phyloP scores from a whole-genome alignment of 2,329 filamentous ascomycete species.

The Helotiales sp. region DNA sequence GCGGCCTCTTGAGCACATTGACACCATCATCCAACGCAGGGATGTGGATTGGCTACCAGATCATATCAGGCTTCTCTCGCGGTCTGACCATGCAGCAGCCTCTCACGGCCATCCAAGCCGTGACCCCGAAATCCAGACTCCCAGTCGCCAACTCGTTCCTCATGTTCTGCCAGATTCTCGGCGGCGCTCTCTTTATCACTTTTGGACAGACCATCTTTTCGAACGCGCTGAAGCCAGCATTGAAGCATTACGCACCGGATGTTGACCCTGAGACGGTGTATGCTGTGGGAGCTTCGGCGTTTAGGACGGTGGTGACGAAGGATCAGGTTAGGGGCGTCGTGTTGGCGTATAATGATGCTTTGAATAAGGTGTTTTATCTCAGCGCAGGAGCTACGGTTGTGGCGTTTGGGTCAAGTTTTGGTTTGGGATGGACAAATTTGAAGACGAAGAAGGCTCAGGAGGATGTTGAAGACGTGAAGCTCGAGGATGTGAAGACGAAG shows the following conservation, averaged over 20 bases:
- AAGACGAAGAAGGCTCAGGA: constrained; percentile 18
- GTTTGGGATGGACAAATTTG: constrained; percentile 28
- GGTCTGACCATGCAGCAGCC: constrained; percentile 37
- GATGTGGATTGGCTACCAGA: constrained; percentile 37
- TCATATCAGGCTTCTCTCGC: constrained; percentile 33
- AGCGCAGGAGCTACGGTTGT: constrained; percentile 20
- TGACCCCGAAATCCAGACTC: constrained; percentile 39
- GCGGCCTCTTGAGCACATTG: constrained; percentile 45
- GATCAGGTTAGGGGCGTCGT: constrained; percentile 46
- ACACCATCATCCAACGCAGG: constrained; percentile 23
- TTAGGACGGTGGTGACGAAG: constrained; percentile 43
- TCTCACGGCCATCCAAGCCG: constrained; percentile 44
- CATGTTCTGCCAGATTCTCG: constrained; percentile 45
- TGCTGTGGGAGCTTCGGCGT: constrained; percentile 47
- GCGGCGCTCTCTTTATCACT: constrained; percentile 41
- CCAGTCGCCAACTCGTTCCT: constrained; percentile 44
- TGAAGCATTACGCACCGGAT: constrained; percentile 43
- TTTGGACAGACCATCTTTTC: constrained; percentile 43
- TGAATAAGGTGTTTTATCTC: constrained; percentile 32
- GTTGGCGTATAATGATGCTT: constrained; percentile 47
- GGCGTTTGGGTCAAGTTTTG: constrained; percentile 20
- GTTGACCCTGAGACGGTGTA: constrained; percentile 45
- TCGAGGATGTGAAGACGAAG: background rate
- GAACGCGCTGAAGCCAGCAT: constrained; percentile 33
- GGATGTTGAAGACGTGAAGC: constrained; percentile 1